Conservation (phyloP, 2,329 filamentous ascomycete genomes). For the Hymenoscyphus scutula region DNA sequence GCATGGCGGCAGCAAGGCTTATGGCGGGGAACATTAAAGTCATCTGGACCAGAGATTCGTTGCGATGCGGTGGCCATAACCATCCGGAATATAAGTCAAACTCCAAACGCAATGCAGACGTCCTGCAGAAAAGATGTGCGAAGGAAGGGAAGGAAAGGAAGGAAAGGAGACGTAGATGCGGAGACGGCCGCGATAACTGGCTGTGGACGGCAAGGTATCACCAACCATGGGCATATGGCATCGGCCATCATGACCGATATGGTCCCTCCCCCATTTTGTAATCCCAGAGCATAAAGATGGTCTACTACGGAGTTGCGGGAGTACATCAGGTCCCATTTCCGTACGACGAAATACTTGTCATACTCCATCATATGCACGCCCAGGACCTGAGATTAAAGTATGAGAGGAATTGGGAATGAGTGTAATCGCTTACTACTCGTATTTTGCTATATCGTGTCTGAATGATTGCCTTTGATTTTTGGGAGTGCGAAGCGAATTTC, state of each 20-base stretch:
- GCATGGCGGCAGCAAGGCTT: background rate
- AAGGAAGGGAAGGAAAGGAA: too few relatives aligned
- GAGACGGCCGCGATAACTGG: background rate
- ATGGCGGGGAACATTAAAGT: background rate
- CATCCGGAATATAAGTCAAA: background rate
- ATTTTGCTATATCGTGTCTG: background rate
- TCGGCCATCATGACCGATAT: background rate
- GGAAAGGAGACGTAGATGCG: background rate
- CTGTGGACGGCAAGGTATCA: slow-evolving; percentile 1
- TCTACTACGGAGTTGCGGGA: background rate
- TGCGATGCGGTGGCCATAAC: background rate
- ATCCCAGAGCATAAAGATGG: slow-evolving; percentile 1
- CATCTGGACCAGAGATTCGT: background rate
- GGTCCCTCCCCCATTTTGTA: background rate
- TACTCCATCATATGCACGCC: slow-evolving; percentile 1
- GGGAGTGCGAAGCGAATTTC: background rate
- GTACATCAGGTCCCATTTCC: background rate
- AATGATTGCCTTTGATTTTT: background rate
- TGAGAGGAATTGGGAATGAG: background rate
- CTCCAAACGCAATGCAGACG: background rate
- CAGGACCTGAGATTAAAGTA: background rate
- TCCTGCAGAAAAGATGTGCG: background rate
- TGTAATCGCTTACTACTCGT: background rate
- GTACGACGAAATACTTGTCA: background rate
- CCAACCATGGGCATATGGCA: background rate